Percentiles rank a stretch among this genome's conserved stretches.
These are phyloP conservation scores for Xylaria intraflava DNA, from an alignment of 495 filamentous ascomycete species.

Conservation along the genomic window DNA sequence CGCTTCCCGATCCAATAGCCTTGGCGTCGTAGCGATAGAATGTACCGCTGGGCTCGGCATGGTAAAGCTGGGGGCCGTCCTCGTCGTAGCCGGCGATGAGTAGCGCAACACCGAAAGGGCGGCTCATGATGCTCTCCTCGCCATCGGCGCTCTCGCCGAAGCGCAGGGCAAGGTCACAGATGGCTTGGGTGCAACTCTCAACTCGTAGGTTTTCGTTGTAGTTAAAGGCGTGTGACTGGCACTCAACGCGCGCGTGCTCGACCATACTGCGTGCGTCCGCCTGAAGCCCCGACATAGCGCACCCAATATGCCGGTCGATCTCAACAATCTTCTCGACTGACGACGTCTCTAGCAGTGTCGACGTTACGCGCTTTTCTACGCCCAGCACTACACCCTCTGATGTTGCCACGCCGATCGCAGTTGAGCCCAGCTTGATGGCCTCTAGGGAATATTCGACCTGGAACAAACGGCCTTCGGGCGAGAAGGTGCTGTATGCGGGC, in stretches of 20 bases:
- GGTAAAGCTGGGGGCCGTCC: conserved; percentile 94
- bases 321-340: conserved; percentile 99
- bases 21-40: conserved; percentile 99
- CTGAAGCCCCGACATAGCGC: conserved; percentile 96
- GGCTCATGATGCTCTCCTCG: conserved; percentile 95
- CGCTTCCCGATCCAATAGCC: conserved; percentile 92
- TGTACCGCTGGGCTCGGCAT: conserved; percentile 94
- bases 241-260: conserved; percentile 96
- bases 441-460: conserved; percentile 99
- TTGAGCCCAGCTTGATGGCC: conserved; percentile 98
- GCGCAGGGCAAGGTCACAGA: conserved; percentile 91
- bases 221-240: conserved; percentile 93
- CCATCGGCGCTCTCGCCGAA: conserved; percentile 97
- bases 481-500: conserved; percentile 76
- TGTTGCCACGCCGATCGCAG: conserved; percentile 95
- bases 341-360: conserved; percentile 89
- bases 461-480: conserved; percentile 97
- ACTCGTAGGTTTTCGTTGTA: conserved; percentile 90
- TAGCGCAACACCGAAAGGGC: conserved; percentile 93
- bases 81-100: conserved; percentile 96
- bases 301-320: conserved; percentile 96
- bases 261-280: conserved; percentile 94
- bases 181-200: conserved; percentile 97
- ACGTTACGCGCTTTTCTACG: conserved; percentile 98
- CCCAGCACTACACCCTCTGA: conserved; percentile 89